Percentiles rank a stretch among this genome's conserved stretches.
Conservation (phyloP, 2,329 filamentous ascomycete species). For the Penicillium sp. region DNA sequence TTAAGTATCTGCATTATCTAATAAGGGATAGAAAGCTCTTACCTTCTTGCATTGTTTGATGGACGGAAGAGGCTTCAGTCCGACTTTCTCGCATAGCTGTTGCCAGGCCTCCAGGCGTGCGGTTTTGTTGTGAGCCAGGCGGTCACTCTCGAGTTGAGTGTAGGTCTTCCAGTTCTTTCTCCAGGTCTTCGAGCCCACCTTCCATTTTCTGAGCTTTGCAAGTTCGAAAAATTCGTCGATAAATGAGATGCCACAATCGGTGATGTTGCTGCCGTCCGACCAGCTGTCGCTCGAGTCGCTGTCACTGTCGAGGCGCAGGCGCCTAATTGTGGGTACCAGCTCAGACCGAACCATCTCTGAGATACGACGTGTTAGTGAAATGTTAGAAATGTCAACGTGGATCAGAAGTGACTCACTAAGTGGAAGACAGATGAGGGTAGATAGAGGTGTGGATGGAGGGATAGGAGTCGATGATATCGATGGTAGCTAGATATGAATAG, state of each 20-base stretch:
- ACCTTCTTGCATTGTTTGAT: conserved; percentile 29
- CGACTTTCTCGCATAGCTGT: conserved; percentile 23
- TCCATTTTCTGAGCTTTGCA: conserved; percentile 18
- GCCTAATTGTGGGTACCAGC: background rate
- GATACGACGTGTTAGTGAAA: background rate
- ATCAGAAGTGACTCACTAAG: background rate
- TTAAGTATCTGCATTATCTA: background rate
- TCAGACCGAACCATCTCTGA: background rate
- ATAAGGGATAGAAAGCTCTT: background rate
- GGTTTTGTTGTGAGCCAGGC: conserved; percentile 8
- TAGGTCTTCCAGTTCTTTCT: conserved; percentile 21
- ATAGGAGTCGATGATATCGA: no score
- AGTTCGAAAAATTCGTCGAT: conserved; percentile 23
- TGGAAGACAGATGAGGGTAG: background rate
- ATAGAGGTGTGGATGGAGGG: no score
- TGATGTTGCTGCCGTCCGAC: background rate
- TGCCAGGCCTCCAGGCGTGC: conserved; percentile 21
- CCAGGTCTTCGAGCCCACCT: conserved; percentile 17
- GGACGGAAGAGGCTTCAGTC: conserved; percentile 14
- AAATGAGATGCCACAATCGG: background rate
- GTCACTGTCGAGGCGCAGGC: background rate
- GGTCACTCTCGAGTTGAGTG: conserved; percentile 20
- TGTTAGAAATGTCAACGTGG: background rate
- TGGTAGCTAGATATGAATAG: background rate
- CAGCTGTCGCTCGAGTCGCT: background rate